phyloP scores from a whole-genome alignment of 2,329 filamentous ascomycete genomes.

The Aspergillus sp. region DNA sequence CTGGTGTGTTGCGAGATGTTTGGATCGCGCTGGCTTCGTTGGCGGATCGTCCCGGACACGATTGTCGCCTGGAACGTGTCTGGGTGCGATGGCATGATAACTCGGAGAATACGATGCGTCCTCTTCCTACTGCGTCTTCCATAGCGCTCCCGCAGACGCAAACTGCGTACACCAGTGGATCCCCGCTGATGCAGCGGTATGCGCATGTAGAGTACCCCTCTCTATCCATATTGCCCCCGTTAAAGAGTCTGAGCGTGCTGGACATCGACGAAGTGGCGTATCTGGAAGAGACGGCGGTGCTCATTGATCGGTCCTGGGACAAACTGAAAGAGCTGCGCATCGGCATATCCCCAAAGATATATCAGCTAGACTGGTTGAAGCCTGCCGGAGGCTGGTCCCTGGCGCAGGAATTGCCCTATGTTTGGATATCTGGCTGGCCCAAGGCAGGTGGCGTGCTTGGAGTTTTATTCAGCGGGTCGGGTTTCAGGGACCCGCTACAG shows the following conservation, averaged over 20 bases:
- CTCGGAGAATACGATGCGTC: slow-evolving; percentile 42
- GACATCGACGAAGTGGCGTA: slow-evolving; percentile 83
- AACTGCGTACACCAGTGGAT: slow-evolving; percentile 22
- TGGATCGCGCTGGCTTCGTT: slow-evolving; percentile 76
- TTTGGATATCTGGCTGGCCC: slow-evolving; percentile 27
- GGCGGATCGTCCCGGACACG: slow-evolving; percentile 59
- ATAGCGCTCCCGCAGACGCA: slow-evolving; percentile 15
- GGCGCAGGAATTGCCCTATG: slow-evolving; percentile 9
- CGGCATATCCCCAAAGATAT: slow-evolving; percentile 58
- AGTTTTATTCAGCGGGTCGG: slow-evolving; percentile 22
- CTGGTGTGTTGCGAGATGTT: slow-evolving; percentile 75
- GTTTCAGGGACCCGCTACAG: background rate
- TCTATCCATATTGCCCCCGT: slow-evolving; percentile 71
- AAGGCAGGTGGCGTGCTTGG: slow-evolving; percentile 33
- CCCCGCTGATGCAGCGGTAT: slow-evolving; percentile 50
- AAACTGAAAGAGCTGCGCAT: slow-evolving; percentile 70
- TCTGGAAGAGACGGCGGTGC: slow-evolving; percentile 75
- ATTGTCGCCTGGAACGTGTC: slow-evolving; percentile 68
- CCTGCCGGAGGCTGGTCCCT: slow-evolving; percentile 16
- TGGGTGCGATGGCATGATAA: slow-evolving; percentile 87
- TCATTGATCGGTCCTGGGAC: slow-evolving; percentile 69
- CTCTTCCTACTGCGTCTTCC: slow-evolving; percentile 15
- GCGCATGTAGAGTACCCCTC: slow-evolving; percentile 73
- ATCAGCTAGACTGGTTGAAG: slow-evolving; percentile 28
- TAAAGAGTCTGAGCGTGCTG: slow-evolving; percentile 73